Conservation (phyloP, 441 rosid species). For the Biscutella auriculata region DNA sequence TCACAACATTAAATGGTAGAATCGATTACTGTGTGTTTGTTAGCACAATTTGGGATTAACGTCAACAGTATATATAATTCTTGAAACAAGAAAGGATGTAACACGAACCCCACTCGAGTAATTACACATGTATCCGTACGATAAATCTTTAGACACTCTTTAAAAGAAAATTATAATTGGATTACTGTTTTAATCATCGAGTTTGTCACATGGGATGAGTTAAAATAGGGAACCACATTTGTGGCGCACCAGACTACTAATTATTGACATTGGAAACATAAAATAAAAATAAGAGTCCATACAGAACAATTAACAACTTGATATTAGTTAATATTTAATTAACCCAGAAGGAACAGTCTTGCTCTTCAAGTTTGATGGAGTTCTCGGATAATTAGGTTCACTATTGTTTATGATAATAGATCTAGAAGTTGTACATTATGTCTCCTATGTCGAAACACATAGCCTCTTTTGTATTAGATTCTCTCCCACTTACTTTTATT, state of each 20-base stretch:
- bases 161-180: neutral
- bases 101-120: neutral
- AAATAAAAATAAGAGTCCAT: neutral
- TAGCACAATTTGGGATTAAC: no score
- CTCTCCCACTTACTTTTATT: constrained; percentile 11
- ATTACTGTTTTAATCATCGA: constrained; percentile 9
- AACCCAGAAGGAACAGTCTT: constrained; percentile 6
- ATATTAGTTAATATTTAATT: neutral
- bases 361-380: constrained; percentile 12
- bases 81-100: no score
- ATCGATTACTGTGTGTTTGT: no score
- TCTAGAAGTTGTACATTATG: constrained; percentile 11
- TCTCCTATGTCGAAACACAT: constrained; percentile 19
- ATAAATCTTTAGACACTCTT: neutral
- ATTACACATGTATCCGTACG: neutral
- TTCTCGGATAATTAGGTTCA: constrained; percentile 16
- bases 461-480: constrained; percentile 15
- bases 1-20: no score
- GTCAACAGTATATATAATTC: neutral
- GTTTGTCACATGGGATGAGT: constrained; percentile 21
- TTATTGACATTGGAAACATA: neutral
- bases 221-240: constrained; percentile 14
- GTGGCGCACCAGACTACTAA: constrained; percentile 16
- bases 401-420: constrained; percentile 11
- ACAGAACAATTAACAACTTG: constrained; percentile 10